Base-by-base conservation (phyloP, 2,329 filamentous ascomycete species). In the Colletotrichum tamarilloi region DNA sequence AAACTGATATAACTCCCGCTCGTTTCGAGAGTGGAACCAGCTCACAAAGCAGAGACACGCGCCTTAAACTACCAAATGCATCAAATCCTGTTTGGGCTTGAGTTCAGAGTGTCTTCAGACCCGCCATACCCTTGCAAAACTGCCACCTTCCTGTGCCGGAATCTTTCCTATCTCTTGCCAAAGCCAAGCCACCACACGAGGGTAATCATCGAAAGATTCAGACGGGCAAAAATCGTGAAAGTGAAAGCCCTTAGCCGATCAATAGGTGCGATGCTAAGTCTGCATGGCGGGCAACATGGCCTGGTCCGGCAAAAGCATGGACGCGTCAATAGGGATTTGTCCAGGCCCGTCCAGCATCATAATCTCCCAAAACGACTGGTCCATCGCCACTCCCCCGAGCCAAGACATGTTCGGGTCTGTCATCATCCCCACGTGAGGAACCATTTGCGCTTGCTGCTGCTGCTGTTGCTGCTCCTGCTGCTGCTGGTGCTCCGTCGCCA, bases 291-390 rank as follows among this genome's bases (percentile, higher is more conserved):
- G 49, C 9, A 64, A 19, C 22, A 38, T 35, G 8, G 62, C 19
- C 22, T 38, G 49, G 5, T 64, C 62, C 14, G 46, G n/a, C 22
- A 55, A 64, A 35, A 35, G 12, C 30, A 64, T n/a, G 5, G 62
- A 55, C 7, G 46, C 30, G 22, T 64, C 49, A 26, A 64, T 26
- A 4, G 49, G 62, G 4, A 49, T 42, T 35, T 64, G 46, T 4
- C 46, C 62, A 26, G 62, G 62, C 12, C 62, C 62, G 4, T 72
- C 65, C 14, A 66, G 22, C 56, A 73, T 57, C 67, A 73, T 57
- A 5, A 53, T 56, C 16, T 58, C 67, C 71, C 71, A 73, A 30
- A 73, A 60, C 22, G 26, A 26, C 32, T 71, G 67, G n/a, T 73
- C 71, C 28, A 71, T 35, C 2, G 60, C 35, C 3, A 73, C 19